These are phyloP conservation scores for Suzukiozyma palmioleophila DNA, from an alignment of 1,139 yeast species.

Conservation along the genomic window DNA sequence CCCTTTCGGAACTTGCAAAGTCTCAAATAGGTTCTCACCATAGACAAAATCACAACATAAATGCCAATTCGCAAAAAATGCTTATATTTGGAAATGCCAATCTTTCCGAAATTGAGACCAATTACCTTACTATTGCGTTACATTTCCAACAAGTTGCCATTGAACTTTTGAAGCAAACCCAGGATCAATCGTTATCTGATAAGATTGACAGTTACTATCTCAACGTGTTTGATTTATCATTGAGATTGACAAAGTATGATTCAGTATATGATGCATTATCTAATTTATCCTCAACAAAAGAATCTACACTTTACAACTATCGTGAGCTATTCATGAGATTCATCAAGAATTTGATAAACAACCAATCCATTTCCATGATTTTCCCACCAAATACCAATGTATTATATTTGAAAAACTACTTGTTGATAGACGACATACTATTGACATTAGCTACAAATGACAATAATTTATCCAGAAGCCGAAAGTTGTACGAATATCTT, in stretches of 20 bases:
- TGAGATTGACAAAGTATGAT: conserved; percentile 22
- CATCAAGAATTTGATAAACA: conserved; percentile 22
- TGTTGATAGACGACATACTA: conserved; percentile 36
- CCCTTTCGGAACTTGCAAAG: conserved; percentile 27
- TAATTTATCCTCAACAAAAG: conserved; percentile 13
- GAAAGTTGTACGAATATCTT: conserved; percentile 49
- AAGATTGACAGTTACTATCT: conserved; percentile 19
- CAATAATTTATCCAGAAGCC: conserved; percentile 28
- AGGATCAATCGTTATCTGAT: conserved; percentile 2
- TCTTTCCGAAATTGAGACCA: conserved; percentile 10
- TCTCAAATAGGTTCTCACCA: conserved; percentile 11
- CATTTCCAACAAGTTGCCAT: conserved; percentile 32
- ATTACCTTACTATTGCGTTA: conserved; percentile 23
- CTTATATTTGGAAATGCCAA: conserved; percentile 2
- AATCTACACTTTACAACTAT: conserved; percentile 9
- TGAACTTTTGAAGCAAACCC: conserved; percentile 11
- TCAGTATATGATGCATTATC: conserved; percentile 22
- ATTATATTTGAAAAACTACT: conserved; percentile 24
- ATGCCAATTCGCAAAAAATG: background rate
- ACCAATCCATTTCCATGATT: conserved; percentile 17
- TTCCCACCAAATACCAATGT: conserved; percentile 18
- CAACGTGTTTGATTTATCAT: conserved; percentile 29
- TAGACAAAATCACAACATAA: background rate
- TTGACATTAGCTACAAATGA: conserved; percentile 35
- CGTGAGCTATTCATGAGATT: conserved; percentile 16